These are phyloP conservation scores for Epipyxis sp. DNA, from an alignment of 108 stramenopile genomes.

Conservation along the genomic window DNA sequence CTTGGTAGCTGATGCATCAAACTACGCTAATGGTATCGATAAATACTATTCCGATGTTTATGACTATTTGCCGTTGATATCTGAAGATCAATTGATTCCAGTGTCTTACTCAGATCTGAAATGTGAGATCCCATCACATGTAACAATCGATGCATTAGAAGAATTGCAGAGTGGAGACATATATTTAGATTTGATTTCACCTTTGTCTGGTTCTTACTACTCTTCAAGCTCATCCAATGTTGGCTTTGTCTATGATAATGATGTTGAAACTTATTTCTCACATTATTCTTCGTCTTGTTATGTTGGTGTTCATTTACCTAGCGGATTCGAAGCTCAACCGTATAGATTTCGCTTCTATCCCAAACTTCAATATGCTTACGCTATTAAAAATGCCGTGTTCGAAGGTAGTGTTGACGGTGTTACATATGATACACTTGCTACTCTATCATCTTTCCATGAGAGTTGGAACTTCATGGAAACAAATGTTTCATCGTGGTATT, in stretches of 20 bases:
- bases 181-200: background rate
- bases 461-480: slow-evolving; percentile 21
- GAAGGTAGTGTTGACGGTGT: slow-evolving; percentile 1
- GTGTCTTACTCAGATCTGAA: background rate
- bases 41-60: too few species aligned
- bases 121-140: background rate
- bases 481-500: slow-evolving; percentile 2
- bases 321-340: background rate
- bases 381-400: background rate
- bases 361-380: background rate
- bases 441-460: background rate
- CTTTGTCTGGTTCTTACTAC: background rate
- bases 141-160: background rate
- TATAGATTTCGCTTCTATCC: slow-evolving; percentile 6
- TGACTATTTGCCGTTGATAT: too few species aligned
- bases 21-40: too few species aligned
- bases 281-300: background rate
- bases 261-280: background rate
- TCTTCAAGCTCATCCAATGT: background rate
- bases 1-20: too few species aligned
- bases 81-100: background rate
- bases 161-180: background rate
- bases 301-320: background rate
- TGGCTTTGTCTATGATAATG: background rate
- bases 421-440: background rate